Conservation (phyloP, 2,329 filamentous ascomycete species). For the Talaromyces sp. region DNA sequence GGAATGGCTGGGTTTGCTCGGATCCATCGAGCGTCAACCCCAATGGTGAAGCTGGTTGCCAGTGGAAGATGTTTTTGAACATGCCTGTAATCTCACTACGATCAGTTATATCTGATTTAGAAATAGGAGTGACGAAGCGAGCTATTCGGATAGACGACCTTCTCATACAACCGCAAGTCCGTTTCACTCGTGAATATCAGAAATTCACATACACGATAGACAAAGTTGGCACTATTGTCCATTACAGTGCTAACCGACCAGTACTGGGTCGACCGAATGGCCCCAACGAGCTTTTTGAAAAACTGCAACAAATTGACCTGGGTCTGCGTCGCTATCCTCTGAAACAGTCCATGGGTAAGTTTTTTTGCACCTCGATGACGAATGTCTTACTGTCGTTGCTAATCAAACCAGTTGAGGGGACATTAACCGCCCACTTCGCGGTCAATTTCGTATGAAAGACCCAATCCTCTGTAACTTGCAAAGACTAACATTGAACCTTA, state of each 20-base stretch:
- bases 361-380: background rate
- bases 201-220: conserved; percentile 28
- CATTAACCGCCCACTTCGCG: conserved; percentile 42
- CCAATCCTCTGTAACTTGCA: background rate
- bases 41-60: conserved; percentile 27
- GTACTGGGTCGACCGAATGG: conserved; percentile 51
- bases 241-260: conserved; percentile 52
- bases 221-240: conserved; percentile 44
- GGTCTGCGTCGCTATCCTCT: conserved; percentile 41
- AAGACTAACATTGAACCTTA: conserved; percentile 18
- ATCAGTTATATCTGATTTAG: conserved; percentile 27
- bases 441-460: conserved; percentile 42
- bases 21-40: conserved; percentile 12
- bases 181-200: conserved; percentile 25
- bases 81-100: conserved; percentile 23
- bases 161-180: conserved; percentile 26
- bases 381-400: background rate
- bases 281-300: conserved; percentile 56
- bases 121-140: conserved; percentile 23
- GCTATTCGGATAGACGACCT: conserved; percentile 18
- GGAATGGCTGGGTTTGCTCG: conserved; percentile 57
- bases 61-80: conserved; percentile 38
- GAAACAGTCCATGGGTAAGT: conserved; percentile 27
- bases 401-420: conserved; percentile 24
- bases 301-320: conserved; percentile 42